These are phyloP conservation scores for Alloteropsis semialata DNA, from an alignment of 176 grass and related monocot genomes.

Conservation along the genomic window DNA sequence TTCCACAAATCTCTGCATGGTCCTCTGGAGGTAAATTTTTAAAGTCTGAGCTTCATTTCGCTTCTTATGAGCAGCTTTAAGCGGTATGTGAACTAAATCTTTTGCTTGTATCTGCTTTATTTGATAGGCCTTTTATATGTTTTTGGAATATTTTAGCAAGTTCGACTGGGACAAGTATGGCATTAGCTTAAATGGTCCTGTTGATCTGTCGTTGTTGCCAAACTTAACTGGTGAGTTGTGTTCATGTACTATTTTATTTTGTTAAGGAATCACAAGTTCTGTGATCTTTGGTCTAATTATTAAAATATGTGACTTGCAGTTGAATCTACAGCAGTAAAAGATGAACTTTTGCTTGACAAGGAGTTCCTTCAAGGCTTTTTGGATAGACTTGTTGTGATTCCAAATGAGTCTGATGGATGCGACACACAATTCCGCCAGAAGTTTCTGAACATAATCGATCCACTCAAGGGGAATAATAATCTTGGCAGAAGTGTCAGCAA, in stretches of 20 bases:
- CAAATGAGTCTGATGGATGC: not conserved
- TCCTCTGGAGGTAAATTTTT: conserved; percentile 59
- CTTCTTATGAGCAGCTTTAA: not conserved
- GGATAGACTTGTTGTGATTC: conserved; percentile 42
- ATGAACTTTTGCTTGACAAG: conserved; percentile 42
- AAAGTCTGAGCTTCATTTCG: not conserved
- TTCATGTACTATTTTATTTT: not conserved
- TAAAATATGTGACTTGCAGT: conserved; percentile 37
- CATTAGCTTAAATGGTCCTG: conserved; percentile 69
- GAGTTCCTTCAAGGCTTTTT: conserved; percentile 26
- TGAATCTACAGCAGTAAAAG: conserved; percentile 28
- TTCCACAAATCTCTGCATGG: conserved; percentile 62
- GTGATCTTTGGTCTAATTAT: not conserved
- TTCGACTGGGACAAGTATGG: conserved; percentile 77
- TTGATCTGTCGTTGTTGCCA: conserved; percentile 41
- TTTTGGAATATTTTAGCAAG: conserved; percentile 92
- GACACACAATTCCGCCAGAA: conserved; percentile 36
- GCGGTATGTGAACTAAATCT: not conserved
- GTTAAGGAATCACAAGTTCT: not conserved
- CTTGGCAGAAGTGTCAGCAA: conserved; percentile 74
- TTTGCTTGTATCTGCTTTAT: conserved; percentile 11
- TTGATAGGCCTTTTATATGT: conserved; percentile 69
- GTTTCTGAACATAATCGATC: conserved; percentile 79
- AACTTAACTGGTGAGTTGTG: conserved; percentile 44
- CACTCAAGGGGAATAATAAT: conserved; percentile 69